Conservation (phyloP, 2,329 filamentous ascomycete genomes). For the Talaromyces sp. region DNA sequence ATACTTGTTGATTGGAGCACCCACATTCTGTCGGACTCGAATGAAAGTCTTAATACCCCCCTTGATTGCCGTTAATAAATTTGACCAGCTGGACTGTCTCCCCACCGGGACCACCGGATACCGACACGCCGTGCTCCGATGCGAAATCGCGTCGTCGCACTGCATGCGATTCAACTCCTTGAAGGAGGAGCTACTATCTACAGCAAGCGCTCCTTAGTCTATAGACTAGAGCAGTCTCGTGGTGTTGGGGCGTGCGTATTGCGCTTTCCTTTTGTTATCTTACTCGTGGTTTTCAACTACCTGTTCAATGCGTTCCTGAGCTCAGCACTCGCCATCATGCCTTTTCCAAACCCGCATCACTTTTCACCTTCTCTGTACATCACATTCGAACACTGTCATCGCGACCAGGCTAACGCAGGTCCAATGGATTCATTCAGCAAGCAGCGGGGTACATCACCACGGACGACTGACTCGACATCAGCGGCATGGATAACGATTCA, state of each 20-base stretch:
- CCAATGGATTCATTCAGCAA: conserved; percentile 4
- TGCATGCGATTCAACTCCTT: not conserved
- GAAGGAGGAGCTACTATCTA: not conserved
- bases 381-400: not conserved
- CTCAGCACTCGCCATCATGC: not conserved
- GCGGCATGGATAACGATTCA: conserved; percentile 34
- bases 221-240: not conserved
- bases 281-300: not conserved
- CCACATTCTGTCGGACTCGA: not conserved
- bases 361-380: not conserved
- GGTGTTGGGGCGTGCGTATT: conserved; percentile 1
- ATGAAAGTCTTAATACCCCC: not conserved
- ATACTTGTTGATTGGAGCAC: not conserved
- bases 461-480: not conserved
- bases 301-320: not conserved
- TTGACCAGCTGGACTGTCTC: conserved; percentile 4
- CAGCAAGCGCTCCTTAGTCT: not conserved
- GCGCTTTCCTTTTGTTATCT: not conserved
- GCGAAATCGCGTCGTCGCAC: not conserved
- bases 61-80: not conserved
- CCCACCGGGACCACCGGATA: conserved; percentile 5
- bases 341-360: not conserved
- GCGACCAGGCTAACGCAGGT: conserved; percentile 5
- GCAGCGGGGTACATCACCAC: not conserved
- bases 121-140: conserved; percentile 14